Percentiles rank a stretch among this genome's conserved stretches.
Conservation (phyloP, 306 rosid species). For the Nissolia schottii region DNA sequence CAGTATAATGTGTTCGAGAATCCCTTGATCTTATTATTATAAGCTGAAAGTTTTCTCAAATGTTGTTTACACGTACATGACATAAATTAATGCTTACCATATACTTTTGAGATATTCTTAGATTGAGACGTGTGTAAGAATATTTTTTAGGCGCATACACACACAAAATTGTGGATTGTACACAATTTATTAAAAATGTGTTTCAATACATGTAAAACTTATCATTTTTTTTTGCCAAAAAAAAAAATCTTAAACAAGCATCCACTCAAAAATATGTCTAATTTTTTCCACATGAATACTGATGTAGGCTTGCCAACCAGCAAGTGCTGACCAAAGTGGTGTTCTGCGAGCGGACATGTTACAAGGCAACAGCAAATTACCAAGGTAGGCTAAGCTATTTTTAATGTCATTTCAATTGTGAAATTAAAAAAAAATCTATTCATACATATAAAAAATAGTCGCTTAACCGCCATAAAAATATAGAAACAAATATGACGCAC, state of each 20-base stretch:
- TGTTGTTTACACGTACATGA: not conserved
- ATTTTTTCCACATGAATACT: not conserved
- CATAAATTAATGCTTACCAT: not conserved
- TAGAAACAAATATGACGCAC: too few species aligned
- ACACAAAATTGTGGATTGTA: too few species aligned
- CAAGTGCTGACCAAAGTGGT: constrained; percentile 63
- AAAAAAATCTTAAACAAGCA: too few species aligned
- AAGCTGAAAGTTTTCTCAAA: not conserved
- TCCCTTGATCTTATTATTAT: not conserved
- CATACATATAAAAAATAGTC: too few species aligned
- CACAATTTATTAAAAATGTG: too few species aligned
- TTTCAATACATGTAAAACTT: too few species aligned
- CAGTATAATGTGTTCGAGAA: not conserved
- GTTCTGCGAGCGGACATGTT: constrained; percentile 68
- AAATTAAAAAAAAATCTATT: not conserved
- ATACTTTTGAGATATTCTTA: too few species aligned
- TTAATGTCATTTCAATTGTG: not conserved
- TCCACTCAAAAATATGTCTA: too few species aligned
- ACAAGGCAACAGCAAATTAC: constrained; percentile 37
- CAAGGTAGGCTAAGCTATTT: constrained; percentile 38
- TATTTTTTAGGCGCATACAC: too few species aligned
- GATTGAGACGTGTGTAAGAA: too few species aligned
- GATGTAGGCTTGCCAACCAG: constrained; percentile 77
- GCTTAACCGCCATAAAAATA: too few species aligned
- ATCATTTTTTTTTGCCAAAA: too few species aligned